Evolutionary conservation across 1,284 basidiomycete species (phyloP).

Genomic region (Coniferiporia weirii): DNA sequence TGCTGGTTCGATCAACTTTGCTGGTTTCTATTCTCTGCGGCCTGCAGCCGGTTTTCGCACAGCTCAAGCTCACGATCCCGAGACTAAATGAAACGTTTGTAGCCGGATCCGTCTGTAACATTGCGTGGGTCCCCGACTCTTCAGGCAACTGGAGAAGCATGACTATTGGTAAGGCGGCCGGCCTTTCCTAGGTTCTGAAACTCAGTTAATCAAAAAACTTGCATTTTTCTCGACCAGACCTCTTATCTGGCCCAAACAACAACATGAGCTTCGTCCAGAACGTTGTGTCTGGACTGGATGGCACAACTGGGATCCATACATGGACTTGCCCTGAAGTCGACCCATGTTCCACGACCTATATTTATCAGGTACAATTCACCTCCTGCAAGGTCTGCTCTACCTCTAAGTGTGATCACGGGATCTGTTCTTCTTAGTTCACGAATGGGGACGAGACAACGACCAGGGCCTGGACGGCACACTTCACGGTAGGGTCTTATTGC

Average conservation of each 20-base stretch:
- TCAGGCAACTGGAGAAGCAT: constrained; percentile 33
- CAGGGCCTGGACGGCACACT: constrained; percentile 35
- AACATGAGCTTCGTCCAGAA: constrained; percentile 32
- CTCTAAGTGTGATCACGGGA: neutral
- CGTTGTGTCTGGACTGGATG: constrained; percentile 31
- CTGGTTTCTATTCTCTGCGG: constrained; percentile 11
- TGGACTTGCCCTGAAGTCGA: constrained; percentile 37
- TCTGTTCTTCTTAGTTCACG: constrained; percentile 26
- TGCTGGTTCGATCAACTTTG: neutral
- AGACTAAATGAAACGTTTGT: constrained; percentile 33
- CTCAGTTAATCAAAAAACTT: neutral
- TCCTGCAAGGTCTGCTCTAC: neutral
- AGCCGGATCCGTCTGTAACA: constrained; percentile 30
- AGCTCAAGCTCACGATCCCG: constrained; percentile 34
- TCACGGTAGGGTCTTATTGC: constrained; percentile 28
- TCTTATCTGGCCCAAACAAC: constrained; percentile 37
- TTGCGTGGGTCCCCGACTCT: constrained; percentile 29
- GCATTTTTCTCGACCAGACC: constrained; percentile 23
- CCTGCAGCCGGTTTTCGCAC: constrained; percentile 19
- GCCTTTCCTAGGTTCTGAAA: neutral
- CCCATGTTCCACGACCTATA: constrained; percentile 36
- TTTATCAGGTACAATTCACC: constrained; percentile 31
- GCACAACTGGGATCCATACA: constrained; percentile 32
- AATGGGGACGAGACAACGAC: constrained; percentile 27
- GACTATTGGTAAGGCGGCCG: constrained; percentile 32